These are phyloP conservation scores for Periconia macrospinosa DNA, from an alignment of 2,329 filamentous ascomycete genomes.

Conservation along the genomic window DNA sequence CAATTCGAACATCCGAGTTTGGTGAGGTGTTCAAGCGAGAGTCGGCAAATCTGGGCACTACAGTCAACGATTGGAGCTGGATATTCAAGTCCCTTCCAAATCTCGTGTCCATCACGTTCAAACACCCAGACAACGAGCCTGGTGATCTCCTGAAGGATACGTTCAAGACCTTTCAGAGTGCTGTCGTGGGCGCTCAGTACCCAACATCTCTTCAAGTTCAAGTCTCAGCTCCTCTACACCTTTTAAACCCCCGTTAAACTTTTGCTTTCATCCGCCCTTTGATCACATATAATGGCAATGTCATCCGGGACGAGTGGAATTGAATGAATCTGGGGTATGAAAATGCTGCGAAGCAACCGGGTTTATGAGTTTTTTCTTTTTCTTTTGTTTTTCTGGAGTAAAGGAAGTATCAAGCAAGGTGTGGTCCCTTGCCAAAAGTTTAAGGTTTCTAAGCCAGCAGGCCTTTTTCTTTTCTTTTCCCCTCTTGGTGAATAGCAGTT, in stretches of 20 bases:
- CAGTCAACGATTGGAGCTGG: slow-evolving; percentile 15
- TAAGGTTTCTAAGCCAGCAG: too few relatives aligned
- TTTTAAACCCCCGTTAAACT: background rate
- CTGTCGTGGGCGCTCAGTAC: background rate
- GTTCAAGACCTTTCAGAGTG: slow-evolving; percentile 8
- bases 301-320: too few relatives aligned
- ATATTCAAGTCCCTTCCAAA: slow-evolving; percentile 18
- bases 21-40: slow-evolving; percentile 13
- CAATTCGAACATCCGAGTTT: slow-evolving; percentile 14
- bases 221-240: background rate
- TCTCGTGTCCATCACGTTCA: slow-evolving; percentile 13
- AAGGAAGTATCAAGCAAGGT: too few relatives aligned
- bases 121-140: slow-evolving; percentile 5
- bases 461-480: too few relatives aligned
- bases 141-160: slow-evolving; percentile 5
- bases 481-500: too few relatives aligned
- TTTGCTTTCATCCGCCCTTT: too few relatives aligned
- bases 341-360: too few relatives aligned
- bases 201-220: background rate
- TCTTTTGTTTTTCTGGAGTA: too few relatives aligned
- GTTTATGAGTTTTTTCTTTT: too few relatives aligned
- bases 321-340: too few relatives aligned
- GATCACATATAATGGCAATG: too few relatives aligned
- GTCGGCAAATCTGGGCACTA: slow-evolving; percentile 1
- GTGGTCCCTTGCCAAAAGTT: too few relatives aligned